These are phyloP conservation scores for Stagonosporopsis tanaceti DNA, from an alignment of 2,329 filamentous ascomycete species.

Conservation along the genomic window DNA sequence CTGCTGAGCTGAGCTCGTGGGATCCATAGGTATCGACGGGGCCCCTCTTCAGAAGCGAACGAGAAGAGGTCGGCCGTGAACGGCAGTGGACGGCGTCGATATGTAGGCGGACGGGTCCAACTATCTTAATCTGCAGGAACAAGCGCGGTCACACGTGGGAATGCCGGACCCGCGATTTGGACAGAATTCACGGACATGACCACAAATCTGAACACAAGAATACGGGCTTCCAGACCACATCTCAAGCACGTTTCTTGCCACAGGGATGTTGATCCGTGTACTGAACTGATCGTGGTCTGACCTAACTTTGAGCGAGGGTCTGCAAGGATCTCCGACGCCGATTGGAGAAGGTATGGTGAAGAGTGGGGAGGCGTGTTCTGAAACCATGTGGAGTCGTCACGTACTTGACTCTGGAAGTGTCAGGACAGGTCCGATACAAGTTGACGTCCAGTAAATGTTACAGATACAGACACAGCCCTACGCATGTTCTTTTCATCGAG, in stretches of 20 bases:
- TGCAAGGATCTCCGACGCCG: slow-evolving; percentile 12
- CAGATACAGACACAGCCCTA: not conserved
- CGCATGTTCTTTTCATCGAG: not conserved
- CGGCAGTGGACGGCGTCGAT: slow-evolving; percentile 6
- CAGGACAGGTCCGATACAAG: not conserved
- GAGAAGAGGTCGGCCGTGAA: not conserved
- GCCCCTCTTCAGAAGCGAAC: slow-evolving; percentile 2
- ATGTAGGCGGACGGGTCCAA: slow-evolving; percentile 3
- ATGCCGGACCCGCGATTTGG: not conserved
- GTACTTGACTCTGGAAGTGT: not conserved
- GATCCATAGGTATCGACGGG: slow-evolving; percentile 20
- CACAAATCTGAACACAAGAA: slow-evolving; percentile 7
- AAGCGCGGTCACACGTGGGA: slow-evolving; percentile 1
- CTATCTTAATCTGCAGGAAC: not conserved
- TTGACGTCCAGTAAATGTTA: not conserved
- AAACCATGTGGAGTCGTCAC: slow-evolving; percentile 1
- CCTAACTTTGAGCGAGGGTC: slow-evolving; percentile 23
- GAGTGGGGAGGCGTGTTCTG: slow-evolving; percentile 10
- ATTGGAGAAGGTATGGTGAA: slow-evolving; percentile 11
- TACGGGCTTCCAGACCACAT: slow-evolving; percentile 9
- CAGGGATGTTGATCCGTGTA: slow-evolving; percentile 12
- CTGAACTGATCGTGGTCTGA: slow-evolving; percentile 13
- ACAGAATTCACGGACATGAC: not conserved
- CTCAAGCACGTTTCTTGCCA: slow-evolving; percentile 2
- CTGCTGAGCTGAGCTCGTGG: slow-evolving; percentile 16